A percentile compares a stretch with the other conserved stretches of the same genome.
Evolutionary conservation across 164 flowering plant genomes (phyloP).

Genomic region (Dillenia suffruticosa): DNA sequence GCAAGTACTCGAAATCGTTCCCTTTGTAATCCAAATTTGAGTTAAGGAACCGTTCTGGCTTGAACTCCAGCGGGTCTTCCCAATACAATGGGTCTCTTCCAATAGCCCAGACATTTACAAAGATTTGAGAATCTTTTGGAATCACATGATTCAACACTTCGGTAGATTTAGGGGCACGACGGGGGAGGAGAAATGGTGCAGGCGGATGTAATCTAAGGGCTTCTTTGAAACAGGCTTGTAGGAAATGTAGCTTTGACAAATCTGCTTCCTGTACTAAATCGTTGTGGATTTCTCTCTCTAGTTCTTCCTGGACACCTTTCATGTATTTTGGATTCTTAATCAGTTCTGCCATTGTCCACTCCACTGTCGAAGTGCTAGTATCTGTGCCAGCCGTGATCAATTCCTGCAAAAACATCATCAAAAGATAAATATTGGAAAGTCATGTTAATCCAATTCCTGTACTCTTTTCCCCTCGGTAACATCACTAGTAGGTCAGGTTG

Average conservation of each 20-base stretch:
- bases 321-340: conserved; percentile 10
- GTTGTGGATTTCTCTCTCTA: conserved; percentile 3
- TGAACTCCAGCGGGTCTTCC: conserved; percentile 19
- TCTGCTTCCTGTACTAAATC: conserved; percentile 13
- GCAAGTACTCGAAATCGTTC: conserved; percentile 22
- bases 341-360: conserved; percentile 29
- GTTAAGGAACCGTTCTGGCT: conserved; percentile 23
- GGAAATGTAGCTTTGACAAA: conserved; percentile 11
- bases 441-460: not conserved
- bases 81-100: conserved; percentile 21
- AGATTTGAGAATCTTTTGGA: conserved; percentile 18
- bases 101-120: conserved; percentile 28
- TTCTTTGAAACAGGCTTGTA: conserved; percentile 24
- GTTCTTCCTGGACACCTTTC: not conserved
- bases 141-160: conserved; percentile 18
- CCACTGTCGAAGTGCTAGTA: conserved; percentile 17
- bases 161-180: conserved; percentile 14
- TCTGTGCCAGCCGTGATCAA: conserved; percentile 22
- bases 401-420: conserved; percentile 9
- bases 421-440: too few relatives aligned
- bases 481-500: too few relatives aligned
- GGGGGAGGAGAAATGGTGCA: conserved; percentile 22
- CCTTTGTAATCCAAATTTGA: conserved; percentile 22
- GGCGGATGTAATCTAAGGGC: conserved; percentile 24
- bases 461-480: too few relatives aligned